Evolutionary conservation across 495 filamentous ascomycete genomes (phyloP), one percentile per base, ranked within the genome.

Genomic region (Podospora tetraspora): DNA sequence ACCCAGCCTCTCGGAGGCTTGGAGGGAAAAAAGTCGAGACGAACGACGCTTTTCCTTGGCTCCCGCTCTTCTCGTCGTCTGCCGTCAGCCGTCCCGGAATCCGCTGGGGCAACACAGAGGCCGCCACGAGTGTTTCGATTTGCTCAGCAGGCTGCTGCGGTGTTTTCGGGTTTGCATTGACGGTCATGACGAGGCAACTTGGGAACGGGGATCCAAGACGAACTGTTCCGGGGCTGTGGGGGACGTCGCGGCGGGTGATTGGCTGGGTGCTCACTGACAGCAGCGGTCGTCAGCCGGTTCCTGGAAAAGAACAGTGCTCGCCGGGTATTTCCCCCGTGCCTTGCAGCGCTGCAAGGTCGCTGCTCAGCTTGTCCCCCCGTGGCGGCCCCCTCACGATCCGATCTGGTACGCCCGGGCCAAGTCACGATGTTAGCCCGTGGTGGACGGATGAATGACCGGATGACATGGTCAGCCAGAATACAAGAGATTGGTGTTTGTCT

Each of bases 311-410:
- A 29, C 57, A 34, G 57, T 63, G 57, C 66, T 32, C 29, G 34
- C 58, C 68, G 63, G 62, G 61, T 67, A 57, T 60, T 66, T 68
- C 21, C 57, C 57, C 61, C 19, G 69, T 71, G 57, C 69, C 69
- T 70, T 71, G 69, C 69, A 71, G 59, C 30, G 30, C 27, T 70
- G 64, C 61, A 70, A 70, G 69, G 69, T 30, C 21, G 23, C 29
- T n/a, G 24, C 62, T 25, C 21, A 52, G 43, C 21, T 16, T 30
- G 63, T 59, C 21, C 16, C 56, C 4, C 27, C 32, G 3, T 37
- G 32, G 32, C 23, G 32, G 32, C 23, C 22, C 22, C 22, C 59
- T 60, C 10, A 3, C 21, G 59, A 29, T 60, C 59, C 22, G 59
- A 25, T 60, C 27, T 60, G 23, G 59, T 29, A 52, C 43, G 43